Conservation (phyloP, 73 alveolate species). For the Effrenium voratum region DNA sequence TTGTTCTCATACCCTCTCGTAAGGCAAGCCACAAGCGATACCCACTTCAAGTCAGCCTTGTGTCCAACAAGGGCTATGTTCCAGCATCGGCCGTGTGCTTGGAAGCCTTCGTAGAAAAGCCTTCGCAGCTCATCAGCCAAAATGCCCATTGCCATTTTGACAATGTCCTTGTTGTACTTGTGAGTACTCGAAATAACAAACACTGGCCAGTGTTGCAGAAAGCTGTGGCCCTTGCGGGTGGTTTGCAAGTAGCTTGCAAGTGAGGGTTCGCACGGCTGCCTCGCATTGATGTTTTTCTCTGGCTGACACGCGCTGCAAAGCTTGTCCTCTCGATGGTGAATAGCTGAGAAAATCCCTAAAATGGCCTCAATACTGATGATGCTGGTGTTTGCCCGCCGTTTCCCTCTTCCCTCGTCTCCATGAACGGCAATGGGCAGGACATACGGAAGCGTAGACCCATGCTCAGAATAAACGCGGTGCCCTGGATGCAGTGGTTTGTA, state of each 20-base stretch:
- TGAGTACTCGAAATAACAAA: background rate
- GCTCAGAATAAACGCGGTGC: background rate
- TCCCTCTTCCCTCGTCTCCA: conserved; percentile 7
- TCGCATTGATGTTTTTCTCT: background rate
- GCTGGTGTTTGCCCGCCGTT: background rate
- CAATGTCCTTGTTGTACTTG: background rate
- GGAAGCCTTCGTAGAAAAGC: background rate
- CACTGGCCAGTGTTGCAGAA: conserved; percentile 8
- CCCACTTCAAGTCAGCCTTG: conserved; percentile 24
- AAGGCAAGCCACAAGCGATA: background rate
- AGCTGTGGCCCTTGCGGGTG: background rate
- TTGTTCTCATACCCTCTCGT: background rate
- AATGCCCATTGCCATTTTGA: background rate
- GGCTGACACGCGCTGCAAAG: background rate
- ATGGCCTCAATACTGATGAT: background rate
- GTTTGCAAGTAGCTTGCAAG: background rate
- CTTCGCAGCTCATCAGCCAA: background rate
- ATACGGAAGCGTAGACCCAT: background rate
- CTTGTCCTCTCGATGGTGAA: background rate
- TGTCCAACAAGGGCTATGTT: background rate
- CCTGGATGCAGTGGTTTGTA: background rate
- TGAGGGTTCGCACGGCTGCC: too few species aligned
- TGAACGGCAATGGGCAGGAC: background rate
- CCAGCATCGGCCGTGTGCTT: background rate
- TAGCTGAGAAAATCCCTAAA: background rate